Evolutionary conservation across 768 basidiomycete genomes (phyloP), one percentile per base, ranked within the genome.

Genomic region (Mycena haematopus): DNA sequence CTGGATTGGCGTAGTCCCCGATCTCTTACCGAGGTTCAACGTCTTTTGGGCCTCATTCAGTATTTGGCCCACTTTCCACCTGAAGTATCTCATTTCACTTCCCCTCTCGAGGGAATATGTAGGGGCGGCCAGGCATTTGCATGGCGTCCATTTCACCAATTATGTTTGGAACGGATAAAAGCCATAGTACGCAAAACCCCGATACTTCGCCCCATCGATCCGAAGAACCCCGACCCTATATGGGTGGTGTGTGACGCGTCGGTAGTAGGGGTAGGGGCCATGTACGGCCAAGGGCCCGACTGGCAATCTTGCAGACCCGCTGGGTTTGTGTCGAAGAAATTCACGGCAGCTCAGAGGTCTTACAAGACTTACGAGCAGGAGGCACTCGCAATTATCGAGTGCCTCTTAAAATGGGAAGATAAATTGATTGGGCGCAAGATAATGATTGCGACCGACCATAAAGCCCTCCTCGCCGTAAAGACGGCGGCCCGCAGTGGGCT

Each of bases 11-110:
- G 54, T 1, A 9, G 19, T 4, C 54, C 54, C 13, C 14, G 42
- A 6, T 56, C 54, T 5, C 54, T 45, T 17, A 56, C 25, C 1
- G 54, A 46, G 33, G 54, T 56, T 2, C 44, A 44, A 6, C 44
- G 42, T 5, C 44, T 56, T 3, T n/a, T 56, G 19, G 54, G 54
- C 1, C 44, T 56, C 2, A 56, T 56, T 13, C 54, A 56, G 21
- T 56, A 56, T 13, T 19, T 56, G 3, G 54, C 54, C 11, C 42
- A 56, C 14, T 56, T 56, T 17, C 44, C 45, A 1, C 54, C 54
- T 8, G 54, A 56, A 3, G 31, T 56, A 5, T 15, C 54, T 2
- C 54, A 45, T n/a, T 56, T 56, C 17, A 56, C 54, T 2, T 56
- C 54, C 8, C 54, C 54, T 7, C n/a, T 56, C 1, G 54, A 56